Evolutionary conservation across 257 asterid genomes (phyloP), one percentile per base, ranked within the genome.

Genomic region (Leptodermis oblonga): DNA sequence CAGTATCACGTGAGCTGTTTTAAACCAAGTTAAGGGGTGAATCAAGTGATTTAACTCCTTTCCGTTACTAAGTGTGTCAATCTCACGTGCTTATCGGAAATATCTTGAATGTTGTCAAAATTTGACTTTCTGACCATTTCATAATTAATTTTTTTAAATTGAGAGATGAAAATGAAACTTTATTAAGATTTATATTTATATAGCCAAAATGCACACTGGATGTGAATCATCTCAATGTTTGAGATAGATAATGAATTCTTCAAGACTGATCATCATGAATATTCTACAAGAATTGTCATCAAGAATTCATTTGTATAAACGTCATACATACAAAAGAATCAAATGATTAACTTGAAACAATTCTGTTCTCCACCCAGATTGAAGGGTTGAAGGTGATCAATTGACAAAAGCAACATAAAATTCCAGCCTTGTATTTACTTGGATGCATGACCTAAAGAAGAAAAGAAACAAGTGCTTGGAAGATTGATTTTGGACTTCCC

Each of bases 391-490:
- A n/a, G 17, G 55, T 5, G 28, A 41, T 43, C 28, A 7, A 11
- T 11, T 43, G 39, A 56, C 10, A 31, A 15, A 12, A 13, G 41
- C 13, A 41, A 39, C 55, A 64, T 64, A 52, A 66, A 18, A 28
- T 15, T 66, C 69, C 15, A 25, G 53, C 59, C 42, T 20, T 59
- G 43, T 6, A 59, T 59, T 23, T 59, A 17, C 25, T n/a, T n/a
- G n/a, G n/a, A n/a, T n/a, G n/a, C n/a, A 59, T 59, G 65, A 43
- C 43, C 60, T 75, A 88, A 41, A 90, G 84, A 67, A 88, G 88
- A 73, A 90, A 82, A 53, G 97, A 83, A 69, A 78, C 76, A 39
- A 93, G 83, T 73, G 98, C 98, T 78, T 87, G 96, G 78, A 90
- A 83, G 62, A 93, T 74, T 3, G 90, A 83, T 73, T 88, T 86